Evolutionary conservation across 176 grass and related monocot genomes (phyloP).

Genomic region (Panicum miliaceum): DNA sequence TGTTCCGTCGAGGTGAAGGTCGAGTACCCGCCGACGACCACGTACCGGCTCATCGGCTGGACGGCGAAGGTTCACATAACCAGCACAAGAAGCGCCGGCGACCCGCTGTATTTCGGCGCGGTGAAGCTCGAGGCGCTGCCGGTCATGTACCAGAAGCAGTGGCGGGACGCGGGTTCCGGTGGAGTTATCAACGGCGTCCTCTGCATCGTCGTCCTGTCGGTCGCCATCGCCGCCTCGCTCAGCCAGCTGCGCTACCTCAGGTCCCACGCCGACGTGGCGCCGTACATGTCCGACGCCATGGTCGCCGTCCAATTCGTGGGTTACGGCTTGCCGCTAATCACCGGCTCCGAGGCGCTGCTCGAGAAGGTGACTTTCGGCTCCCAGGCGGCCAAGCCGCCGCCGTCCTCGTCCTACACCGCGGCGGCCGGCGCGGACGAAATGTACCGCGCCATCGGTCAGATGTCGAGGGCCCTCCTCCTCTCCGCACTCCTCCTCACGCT

Average conservation of each 20-base stretch:
- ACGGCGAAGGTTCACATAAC: slow-evolving; percentile 48
- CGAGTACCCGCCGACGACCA: slow-evolving; percentile 50
- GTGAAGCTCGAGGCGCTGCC: slow-evolving; percentile 32
- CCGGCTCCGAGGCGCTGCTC: slow-evolving; percentile 47
- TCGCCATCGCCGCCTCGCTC: slow-evolving; percentile 34
- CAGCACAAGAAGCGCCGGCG: slow-evolving; percentile 42
- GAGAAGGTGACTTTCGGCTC: background rate
- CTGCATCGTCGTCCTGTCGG: slow-evolving; percentile 44
- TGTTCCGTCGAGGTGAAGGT: slow-evolving; percentile 61
- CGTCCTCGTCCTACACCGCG: too few species aligned
- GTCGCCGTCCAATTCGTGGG: slow-evolving; percentile 55
- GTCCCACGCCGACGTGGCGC: slow-evolving; percentile 36
- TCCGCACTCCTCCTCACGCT: slow-evolving; percentile 46
- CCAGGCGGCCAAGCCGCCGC: too few species aligned
- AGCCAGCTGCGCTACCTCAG: slow-evolving; percentile 51
- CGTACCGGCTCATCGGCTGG: slow-evolving; percentile 44
- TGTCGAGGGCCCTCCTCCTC: slow-evolving; percentile 49
- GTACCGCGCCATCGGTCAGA: slow-evolving; percentile 8
- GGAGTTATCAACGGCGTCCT: slow-evolving; percentile 54
- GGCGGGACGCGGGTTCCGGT: background rate
- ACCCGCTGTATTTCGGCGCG: slow-evolving; percentile 52
- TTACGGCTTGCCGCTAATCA: slow-evolving; percentile 48
- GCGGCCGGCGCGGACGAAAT: too few species aligned
- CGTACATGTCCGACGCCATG: slow-evolving; percentile 59
- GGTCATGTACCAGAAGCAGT: too few species aligned